A percentile compares a stretch with the other conserved stretches of the same genome.
Evolutionary conservation across 176 grass and related monocot species (phyloP).

Genomic region (Lolium perenne): DNA sequence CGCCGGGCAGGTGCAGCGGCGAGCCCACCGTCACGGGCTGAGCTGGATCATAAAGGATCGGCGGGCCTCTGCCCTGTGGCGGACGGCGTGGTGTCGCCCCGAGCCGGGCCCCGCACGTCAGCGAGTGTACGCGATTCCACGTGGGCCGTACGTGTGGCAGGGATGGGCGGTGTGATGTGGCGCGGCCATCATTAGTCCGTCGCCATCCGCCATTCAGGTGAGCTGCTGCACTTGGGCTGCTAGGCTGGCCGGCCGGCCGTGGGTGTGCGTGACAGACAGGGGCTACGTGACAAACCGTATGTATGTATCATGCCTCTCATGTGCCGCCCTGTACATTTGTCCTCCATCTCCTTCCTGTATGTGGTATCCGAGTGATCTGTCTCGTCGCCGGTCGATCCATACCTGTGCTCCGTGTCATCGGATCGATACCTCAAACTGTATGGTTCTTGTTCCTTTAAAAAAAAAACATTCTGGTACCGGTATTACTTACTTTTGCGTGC

Average conservation of each 20-base stretch:
- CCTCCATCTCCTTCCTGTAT: background rate
- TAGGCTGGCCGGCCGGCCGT: slow-evolving; percentile 4
- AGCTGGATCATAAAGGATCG: slow-evolving; percentile 24
- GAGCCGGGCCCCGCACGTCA: background rate
- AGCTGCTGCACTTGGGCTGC: background rate
- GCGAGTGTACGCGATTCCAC: background rate
- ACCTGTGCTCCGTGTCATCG: background rate
- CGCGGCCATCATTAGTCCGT: slow-evolving; percentile 46
- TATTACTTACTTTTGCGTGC: background rate
- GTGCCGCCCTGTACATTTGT: slow-evolving; percentile 28
- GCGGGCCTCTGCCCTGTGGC: background rate
- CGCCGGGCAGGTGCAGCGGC: slow-evolving; percentile 17
- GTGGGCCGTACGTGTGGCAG: slow-evolving; percentile 48
- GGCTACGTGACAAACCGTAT: slow-evolving; percentile 46
- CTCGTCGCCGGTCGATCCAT: background rate
- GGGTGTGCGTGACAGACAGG: background rate
- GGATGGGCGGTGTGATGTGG: slow-evolving; percentile 43
- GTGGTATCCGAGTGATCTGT: background rate
- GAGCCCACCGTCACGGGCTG: background rate
- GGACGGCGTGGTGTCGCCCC: slow-evolving; percentile 7
- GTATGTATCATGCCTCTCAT: slow-evolving; percentile 33
- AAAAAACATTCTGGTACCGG: background rate
- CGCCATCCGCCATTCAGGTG: slow-evolving; percentile 36
- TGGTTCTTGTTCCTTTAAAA: too few species aligned
- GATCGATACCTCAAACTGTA: background rate